Base-by-base conservation (phyloP, 75 land plant genomes). In the Adiantum capillusveneris region DNA sequence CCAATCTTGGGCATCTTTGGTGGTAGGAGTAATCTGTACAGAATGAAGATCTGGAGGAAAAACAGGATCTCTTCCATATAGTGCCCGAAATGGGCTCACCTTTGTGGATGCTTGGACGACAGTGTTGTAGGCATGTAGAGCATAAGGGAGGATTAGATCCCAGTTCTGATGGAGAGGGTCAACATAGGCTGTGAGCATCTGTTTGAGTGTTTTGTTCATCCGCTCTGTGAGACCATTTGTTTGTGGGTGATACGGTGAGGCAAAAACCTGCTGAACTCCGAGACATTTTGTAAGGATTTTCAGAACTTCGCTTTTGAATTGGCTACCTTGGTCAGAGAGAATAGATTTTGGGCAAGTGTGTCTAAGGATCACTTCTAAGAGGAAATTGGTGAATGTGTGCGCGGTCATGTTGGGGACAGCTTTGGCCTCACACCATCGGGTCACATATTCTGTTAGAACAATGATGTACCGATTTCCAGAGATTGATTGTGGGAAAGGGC, bases 81-180 rank as follows among this genome's bases (percentile, higher is more conserved):
- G 13, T 39, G 42, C 42, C 7, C 13, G 42, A 39, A 39, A 39
- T 39, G 42, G 42, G 13, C 51, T 48, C 6, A 48, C 20, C 20
- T 19, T 48, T 12, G 51, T 48, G 13, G 51, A 48, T 5, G 9
- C 11, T 18, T 48, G 51, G 20, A 48, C 51, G 5, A 20, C 13
- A 19, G 51, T 48, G 51, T 18, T 9, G 20, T 48, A 48, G 5
- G 20, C 51, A 6, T 48, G 51, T 19, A 18, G 6, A 5, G 18
- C 51, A 19, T 16, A 48, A 5, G 51, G 51, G 5, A 48, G 18
- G 18, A 48, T 48, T 6, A 16, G 6, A 20, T 48, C 42, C 42
- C 42, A 39, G 42, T 39, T 39, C 42, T 39, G 42, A 39, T 39
- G 42, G 42, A 39, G 42, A 13, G 42, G 42, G 42, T 39, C 42